Evolutionary conservation across 352 stramenopile genomes (phyloP), one percentile per base, ranked within the genome.

Genomic region (Phytophthora megakarya): DNA sequence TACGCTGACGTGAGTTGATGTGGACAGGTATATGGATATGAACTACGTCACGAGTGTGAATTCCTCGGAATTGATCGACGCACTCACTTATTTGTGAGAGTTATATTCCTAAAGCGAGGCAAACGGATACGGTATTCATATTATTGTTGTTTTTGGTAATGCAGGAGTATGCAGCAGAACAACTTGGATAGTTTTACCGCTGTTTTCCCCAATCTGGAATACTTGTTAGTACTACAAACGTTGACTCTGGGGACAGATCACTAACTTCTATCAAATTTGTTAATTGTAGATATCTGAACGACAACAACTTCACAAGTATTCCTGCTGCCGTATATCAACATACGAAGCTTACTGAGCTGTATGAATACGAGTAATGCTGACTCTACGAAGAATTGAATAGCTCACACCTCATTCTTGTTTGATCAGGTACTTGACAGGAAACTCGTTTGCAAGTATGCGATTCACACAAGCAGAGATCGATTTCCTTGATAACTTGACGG

Each of bases 151-250:
- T 32, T 12, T 38, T 54, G 13, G 40, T n/a, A 39, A 42, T 38
- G 18, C 22, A 69, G 62, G 45, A 89, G 78, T 28, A 55, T 90
- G 12, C 75, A 78, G 16, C 70, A 84, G 51, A 90, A 90, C 73
- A 81, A 79, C 30, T 65, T 86, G 46, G 67, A 62, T 37, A 66
- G 60, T 28, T 90, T 76, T 58, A 72, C 73, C 1, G 65, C 65
- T 40, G 84, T 88, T 26, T 89, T 81, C 62, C 55, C 72, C 1
- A 72, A 75, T 43, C 45, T 88, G 21, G 72, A 70, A 30, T 76
- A 74, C 16, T 63, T 90, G 70, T 35, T 35, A 35, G 30, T 35
- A 35, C 30, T 13, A 15, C 30, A 35, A 11, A 35, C 3, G 3
- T 35, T 5, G 8, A 11, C 30, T 35, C 26, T 5, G 5, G 26